These are phyloP conservation scores for Phialophora chinensis DNA, from an alignment of 2,329 filamentous ascomycete genomes.

Conservation along the genomic window DNA sequence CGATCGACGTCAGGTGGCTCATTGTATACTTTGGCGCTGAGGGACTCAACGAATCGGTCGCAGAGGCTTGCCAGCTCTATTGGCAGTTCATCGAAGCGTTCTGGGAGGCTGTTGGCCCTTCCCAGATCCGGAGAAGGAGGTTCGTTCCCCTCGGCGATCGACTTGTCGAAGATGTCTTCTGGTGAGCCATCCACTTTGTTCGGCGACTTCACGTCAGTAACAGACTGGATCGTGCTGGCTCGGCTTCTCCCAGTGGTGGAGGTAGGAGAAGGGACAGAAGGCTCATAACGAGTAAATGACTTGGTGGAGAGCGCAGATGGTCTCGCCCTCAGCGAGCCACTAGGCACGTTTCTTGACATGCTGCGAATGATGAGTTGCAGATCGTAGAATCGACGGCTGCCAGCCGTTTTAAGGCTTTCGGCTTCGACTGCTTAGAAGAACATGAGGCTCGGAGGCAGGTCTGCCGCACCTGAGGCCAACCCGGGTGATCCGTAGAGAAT, in stretches of 20 bases:
- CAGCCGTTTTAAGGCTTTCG: slow-evolving; percentile 11
- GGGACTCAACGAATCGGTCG: slow-evolving; percentile 89
- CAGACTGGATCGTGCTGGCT: slow-evolving; percentile 37
- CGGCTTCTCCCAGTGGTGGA: slow-evolving; percentile 37
- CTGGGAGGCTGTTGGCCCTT: slow-evolving; percentile 53
- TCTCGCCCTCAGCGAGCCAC: slow-evolving; percentile 41
- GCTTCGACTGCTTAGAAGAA: neutral
- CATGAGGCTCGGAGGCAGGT: slow-evolving; percentile 1
- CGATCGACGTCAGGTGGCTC: slow-evolving; percentile 82
- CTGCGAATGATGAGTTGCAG: slow-evolving; percentile 54
- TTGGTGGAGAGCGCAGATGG: slow-evolving; percentile 45
- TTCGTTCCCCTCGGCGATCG: slow-evolving; percentile 41
- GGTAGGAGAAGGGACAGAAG: slow-evolving; percentile 34
- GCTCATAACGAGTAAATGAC: slow-evolving; percentile 48
- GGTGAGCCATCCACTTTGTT: slow-evolving; percentile 36
- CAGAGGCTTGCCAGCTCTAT: slow-evolving; percentile 91
- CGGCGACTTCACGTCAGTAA: slow-evolving; percentile 35
- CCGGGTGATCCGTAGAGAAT: slow-evolving; percentile 28
- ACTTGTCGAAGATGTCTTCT: slow-evolving; percentile 55
- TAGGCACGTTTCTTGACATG: slow-evolving; percentile 32
- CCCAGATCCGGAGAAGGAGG: slow-evolving; percentile 41
- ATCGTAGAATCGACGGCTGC: slow-evolving; percentile 6
- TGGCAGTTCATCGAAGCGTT: slow-evolving; percentile 85
- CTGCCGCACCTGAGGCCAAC: slow-evolving; percentile 15
- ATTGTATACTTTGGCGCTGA: slow-evolving; percentile 84